These are phyloP conservation scores for Capsicum chinense DNA, from an alignment of 257 asterid species.

Conservation along the genomic window DNA sequence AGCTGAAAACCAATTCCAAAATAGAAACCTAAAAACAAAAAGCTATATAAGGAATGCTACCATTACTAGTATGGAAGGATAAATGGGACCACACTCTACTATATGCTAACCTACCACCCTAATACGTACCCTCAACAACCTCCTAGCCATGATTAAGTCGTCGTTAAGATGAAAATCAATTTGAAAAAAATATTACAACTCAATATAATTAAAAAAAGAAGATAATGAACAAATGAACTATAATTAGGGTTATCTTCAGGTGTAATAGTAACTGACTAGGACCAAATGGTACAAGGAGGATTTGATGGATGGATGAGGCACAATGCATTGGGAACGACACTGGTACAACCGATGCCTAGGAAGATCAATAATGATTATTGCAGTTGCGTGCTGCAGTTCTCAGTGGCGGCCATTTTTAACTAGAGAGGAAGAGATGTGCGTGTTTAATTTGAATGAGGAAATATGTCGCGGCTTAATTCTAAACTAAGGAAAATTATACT, in stretches of 20 bases:
- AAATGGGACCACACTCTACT: too few relatives aligned
- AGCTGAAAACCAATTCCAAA: too few relatives aligned
- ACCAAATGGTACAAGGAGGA: conserved; percentile 87
- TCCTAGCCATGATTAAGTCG: too few relatives aligned
- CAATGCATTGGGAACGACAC: conserved; percentile 80
- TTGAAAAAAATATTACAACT: neutral
- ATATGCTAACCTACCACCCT: too few relatives aligned
- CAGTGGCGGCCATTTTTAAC: conserved; percentile 40
- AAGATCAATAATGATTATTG: conserved; percentile 72
- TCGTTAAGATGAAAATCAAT: too few relatives aligned
- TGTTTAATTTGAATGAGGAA: neutral
- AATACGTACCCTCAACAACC: too few relatives aligned
- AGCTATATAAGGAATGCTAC: too few relatives aligned
- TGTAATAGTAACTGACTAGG: conserved; percentile 65
- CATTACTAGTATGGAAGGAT: too few relatives aligned
- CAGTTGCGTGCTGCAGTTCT: conserved; percentile 51
- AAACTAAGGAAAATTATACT: too few relatives aligned
- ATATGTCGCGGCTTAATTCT: neutral
- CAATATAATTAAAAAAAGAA: neutral
- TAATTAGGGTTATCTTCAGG: conserved; percentile 84
- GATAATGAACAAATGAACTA: conserved; percentile 51
- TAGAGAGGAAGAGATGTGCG: neutral
- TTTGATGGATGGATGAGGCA: conserved; percentile 84
- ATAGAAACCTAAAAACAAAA: too few relatives aligned
- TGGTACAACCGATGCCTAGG: conserved; percentile 97